phyloP scores from a whole-genome alignment of 805 yeast genomes.

The Lachancea kluyveri region DNA sequence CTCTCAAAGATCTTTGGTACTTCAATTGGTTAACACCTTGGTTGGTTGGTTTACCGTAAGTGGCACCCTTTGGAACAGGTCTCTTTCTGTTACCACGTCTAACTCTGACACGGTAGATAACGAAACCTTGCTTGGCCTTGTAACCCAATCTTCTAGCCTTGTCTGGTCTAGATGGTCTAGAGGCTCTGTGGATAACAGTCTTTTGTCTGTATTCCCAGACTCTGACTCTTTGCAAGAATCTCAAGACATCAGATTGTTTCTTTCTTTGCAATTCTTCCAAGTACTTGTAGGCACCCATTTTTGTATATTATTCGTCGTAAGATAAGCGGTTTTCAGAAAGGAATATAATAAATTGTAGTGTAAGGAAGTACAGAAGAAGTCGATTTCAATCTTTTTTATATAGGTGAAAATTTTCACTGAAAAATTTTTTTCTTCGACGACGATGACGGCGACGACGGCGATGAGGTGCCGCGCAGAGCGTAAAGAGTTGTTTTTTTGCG shows the following conservation, averaged over 20 bases:
- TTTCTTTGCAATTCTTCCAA: conserved; percentile 98
- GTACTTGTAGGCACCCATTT: conserved; percentile 99
- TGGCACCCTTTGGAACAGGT: conserved; percentile 99
- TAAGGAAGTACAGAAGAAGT: no score
- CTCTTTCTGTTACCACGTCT: conserved; percentile 99
- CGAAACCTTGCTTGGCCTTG: conserved; percentile 99
- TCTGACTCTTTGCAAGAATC: conserved; percentile 99
- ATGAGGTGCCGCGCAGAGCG: not conserved
- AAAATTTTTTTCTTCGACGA: not conserved
- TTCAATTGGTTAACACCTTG: conserved; percentile 99
- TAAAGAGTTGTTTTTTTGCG: no score
- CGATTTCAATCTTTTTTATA: not conserved
- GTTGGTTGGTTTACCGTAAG: conserved; percentile 99
- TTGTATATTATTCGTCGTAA: conserved; percentile 11
- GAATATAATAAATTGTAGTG: not conserved
- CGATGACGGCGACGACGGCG: not conserved
- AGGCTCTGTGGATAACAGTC: conserved; percentile 97
- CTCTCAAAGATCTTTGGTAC: conserved; percentile 96
- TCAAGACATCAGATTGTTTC: conserved; percentile 99
- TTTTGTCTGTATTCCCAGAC: conserved; percentile 99
- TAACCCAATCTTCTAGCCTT: conserved; percentile 99
- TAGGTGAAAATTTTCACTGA: not conserved
- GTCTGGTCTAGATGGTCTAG: conserved; percentile 99
- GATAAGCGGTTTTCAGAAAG: not conserved
- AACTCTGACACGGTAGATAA: conserved; percentile 96